Evolutionary conservation across 2,329 filamentous ascomycete species (phyloP).

Genomic region (Xylariaceae sp.): DNA sequence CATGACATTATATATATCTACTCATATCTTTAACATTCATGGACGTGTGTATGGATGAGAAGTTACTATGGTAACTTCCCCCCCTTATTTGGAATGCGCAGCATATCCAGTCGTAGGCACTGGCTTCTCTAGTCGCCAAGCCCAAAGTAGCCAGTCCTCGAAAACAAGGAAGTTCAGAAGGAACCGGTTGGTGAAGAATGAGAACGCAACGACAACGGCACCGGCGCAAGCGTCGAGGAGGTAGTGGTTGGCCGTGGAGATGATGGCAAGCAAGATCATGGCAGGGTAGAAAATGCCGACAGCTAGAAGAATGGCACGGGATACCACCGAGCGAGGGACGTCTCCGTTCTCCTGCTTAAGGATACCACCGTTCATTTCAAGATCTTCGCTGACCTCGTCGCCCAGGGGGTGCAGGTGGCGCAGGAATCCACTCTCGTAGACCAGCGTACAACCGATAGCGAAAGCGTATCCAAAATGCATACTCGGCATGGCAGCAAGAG

Average conservation of each 20-base stretch:
- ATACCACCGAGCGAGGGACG: conserved; percentile 19
- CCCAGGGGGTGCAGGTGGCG: conserved; percentile 30
- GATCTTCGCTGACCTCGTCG: conserved; percentile 11
- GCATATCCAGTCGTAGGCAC: conserved; percentile 41
- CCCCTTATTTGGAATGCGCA: conserved; percentile 11
- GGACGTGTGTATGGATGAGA: neutral
- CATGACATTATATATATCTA: neutral
- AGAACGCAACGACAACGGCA: conserved; percentile 53
- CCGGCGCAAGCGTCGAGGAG: conserved; percentile 63
- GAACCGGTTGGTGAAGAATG: conserved; percentile 48
- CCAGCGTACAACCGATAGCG: conserved; percentile 47
- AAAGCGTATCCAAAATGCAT: conserved; percentile 55
- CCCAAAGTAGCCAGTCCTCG: conserved; percentile 61
- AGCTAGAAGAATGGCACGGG: conserved; percentile 18
- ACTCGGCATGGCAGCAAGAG: conserved; percentile 53
- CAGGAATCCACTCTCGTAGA: conserved; percentile 48
- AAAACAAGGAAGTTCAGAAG: conserved; percentile 56
- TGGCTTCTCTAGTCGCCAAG: conserved; percentile 59
- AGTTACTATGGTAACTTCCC: neutral
- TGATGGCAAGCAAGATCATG: conserved; percentile 52
- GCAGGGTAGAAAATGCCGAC: conserved; percentile 48
- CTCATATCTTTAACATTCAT: neutral
- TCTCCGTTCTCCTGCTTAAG: conserved; percentile 22
- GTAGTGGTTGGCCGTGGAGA: conserved; percentile 59
- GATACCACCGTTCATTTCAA: conserved; percentile 18